Evolutionary conservation across 352 stramenopile species (phyloP).

Genomic region (Globisporangium nagaii): DNA sequence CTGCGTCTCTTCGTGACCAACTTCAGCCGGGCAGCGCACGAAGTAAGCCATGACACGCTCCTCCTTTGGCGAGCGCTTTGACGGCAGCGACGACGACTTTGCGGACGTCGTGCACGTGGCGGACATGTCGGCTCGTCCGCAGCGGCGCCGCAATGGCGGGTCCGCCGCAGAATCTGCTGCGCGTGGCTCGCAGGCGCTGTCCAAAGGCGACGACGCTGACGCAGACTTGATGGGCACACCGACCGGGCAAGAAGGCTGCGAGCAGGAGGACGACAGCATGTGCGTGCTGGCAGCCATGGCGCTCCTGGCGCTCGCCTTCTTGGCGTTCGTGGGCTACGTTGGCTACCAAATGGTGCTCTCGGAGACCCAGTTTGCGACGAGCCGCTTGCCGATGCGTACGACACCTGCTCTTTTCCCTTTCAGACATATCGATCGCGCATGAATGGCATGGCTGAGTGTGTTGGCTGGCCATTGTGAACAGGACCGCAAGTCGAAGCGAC

Average conservation of each 20-base stretch:
- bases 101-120: not conserved
- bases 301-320: conserved; percentile 7
- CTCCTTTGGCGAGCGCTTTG: not conserved
- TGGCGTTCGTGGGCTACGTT: conserved; percentile 15
- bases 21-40: not conserved
- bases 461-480: not conserved
- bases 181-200: too few relatives aligned
- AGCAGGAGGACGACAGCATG: conserved; percentile 5
- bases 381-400: not conserved
- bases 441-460: not conserved
- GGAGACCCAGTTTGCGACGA: not conserved
- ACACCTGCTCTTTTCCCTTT: not conserved
- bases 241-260: not conserved
- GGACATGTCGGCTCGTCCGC: not conserved
- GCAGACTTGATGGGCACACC: not conserved
- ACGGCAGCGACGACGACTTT: not conserved
- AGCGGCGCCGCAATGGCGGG: not conserved
- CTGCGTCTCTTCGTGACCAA: not conserved
- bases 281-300: conserved; percentile 15
- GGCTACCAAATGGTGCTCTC: conserved; percentile 8
- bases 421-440: not conserved
- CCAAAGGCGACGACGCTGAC: too few relatives aligned
- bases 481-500: conserved; percentile 27
- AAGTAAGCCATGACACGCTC: not conserved
- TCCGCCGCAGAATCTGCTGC: not conserved